A percentile compares a stretch with the other conserved stretches of the same genome.
These are phyloP conservation scores for Periconia macrospinosa DNA, from an alignment of 2,329 filamentous ascomycete genomes.

Conservation along the genomic window DNA sequence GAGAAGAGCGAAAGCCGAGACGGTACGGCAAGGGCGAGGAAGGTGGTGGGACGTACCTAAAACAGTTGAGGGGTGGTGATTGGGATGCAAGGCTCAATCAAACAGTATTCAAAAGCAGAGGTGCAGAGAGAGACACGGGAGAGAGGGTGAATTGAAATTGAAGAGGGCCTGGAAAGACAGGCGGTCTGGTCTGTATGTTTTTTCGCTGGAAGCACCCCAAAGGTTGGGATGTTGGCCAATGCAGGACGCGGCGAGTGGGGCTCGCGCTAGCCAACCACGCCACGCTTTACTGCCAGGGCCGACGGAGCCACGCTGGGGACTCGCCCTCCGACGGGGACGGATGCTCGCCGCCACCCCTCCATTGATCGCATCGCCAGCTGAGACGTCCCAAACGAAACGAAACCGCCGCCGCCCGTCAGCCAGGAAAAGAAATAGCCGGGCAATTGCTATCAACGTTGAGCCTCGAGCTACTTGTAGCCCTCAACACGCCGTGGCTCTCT, in stretches of 20 bases:
- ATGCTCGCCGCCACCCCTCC: no score
- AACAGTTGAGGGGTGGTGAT: no score
- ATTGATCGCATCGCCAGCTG: no score
- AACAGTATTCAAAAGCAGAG: no score
- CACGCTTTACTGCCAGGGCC: neutral
- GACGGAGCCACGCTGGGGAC: neutral
- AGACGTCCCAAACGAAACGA: no score
- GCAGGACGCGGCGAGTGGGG: slow-evolving; percentile 9
- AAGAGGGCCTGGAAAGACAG: slow-evolving; percentile 18
- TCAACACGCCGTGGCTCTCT: no score
- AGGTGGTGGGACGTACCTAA: neutral
- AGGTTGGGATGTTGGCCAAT: slow-evolving; percentile 17
- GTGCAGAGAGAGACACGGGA: no score
- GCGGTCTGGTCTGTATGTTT: slow-evolving; percentile 44
- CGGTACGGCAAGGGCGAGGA: neutral
- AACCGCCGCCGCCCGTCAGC: no score
- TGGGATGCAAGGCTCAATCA: no score
- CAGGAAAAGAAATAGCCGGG: neutral
- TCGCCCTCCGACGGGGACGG: slow-evolving; percentile 2
- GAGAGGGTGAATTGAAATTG: neutral
- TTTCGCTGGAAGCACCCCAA: slow-evolving; percentile 33
- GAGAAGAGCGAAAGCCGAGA: neutral
- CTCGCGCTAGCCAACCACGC: slow-evolving; percentile 6
- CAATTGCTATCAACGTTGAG: no score
- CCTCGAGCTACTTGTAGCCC: no score